Conservation (phyloP, 805 yeast species). For the Phaffomyces antillensis region DNA sequence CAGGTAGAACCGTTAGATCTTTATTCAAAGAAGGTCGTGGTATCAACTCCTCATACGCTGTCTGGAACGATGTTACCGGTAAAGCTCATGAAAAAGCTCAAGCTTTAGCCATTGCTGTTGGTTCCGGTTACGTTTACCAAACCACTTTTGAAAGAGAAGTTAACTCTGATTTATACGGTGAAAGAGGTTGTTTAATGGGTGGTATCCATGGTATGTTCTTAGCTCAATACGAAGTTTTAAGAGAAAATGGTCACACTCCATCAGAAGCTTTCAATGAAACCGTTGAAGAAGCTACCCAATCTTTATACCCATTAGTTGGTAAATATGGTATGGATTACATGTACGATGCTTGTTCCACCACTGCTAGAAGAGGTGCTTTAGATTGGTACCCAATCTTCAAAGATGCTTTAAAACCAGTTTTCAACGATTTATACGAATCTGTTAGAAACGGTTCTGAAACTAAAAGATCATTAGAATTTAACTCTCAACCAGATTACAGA, state of each 20-base stretch:
- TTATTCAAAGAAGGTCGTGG: constrained; percentile 99
- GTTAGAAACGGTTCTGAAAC: constrained; percentile 97
- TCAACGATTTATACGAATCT: constrained; percentile 90
- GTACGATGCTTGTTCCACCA: constrained; percentile 99
- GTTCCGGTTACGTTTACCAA: constrained; percentile 99
- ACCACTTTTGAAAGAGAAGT: constrained; percentile 99
- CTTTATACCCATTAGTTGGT: constrained; percentile 97
- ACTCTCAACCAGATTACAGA: constrained; percentile 97
- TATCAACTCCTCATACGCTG: constrained; percentile 99
- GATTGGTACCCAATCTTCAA: constrained; percentile 99
- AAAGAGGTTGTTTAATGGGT: constrained; percentile 99
- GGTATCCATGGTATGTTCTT: constrained; percentile 99
- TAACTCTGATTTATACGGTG: constrained; percentile 98
- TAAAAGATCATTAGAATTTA: constrained; percentile 95
- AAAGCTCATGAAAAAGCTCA: constrained; percentile 98
- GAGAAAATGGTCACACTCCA: constrained; percentile 99
- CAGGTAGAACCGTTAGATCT: constrained; percentile 99
- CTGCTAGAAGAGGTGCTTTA: constrained; percentile 99
- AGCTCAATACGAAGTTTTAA: constrained; percentile 98
- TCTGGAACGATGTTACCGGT: constrained; percentile 98
- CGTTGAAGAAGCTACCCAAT: constrained; percentile 99
- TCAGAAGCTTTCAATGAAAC: constrained; percentile 99
- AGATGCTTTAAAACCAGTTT: constrained; percentile 97
- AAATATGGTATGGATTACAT: constrained; percentile 99
- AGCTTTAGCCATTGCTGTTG: constrained; percentile 98